These are phyloP conservation scores for Trapa incisa DNA, from an alignment of 345 rosid species.

Conservation along the genomic window DNA sequence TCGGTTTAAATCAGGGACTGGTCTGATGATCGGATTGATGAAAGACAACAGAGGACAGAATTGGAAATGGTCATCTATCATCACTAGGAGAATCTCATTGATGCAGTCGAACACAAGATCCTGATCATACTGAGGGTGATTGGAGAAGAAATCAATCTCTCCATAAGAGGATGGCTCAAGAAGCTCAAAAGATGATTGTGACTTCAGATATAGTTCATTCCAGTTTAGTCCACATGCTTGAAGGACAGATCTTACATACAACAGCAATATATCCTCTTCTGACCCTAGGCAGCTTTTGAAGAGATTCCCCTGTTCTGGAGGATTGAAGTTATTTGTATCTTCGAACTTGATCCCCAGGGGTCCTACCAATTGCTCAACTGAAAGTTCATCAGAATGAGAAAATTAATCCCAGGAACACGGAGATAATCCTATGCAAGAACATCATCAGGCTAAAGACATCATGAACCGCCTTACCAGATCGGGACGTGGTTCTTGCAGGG, in stretches of 20 bases:
- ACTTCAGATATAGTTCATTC: slow-evolving; percentile 57
- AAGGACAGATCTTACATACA: slow-evolving; percentile 44
- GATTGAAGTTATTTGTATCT: slow-evolving; percentile 22
- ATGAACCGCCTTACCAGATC: slow-evolving; percentile 38
- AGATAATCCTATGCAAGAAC: background rate
- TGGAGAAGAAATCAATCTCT: slow-evolving; percentile 41
- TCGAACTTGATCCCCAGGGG: slow-evolving; percentile 64
- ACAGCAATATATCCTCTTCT: slow-evolving; percentile 22
- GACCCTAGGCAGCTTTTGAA: slow-evolving; percentile 22
- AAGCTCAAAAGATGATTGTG: slow-evolving; percentile 49
- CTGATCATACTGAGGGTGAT: slow-evolving; percentile 38
- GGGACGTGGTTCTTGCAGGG: slow-evolving; percentile 45
- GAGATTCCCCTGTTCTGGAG: slow-evolving; percentile 18
- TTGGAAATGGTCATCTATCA: slow-evolving; percentile 36
- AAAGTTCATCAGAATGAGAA: slow-evolving; percentile 4
- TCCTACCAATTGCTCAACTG: slow-evolving; percentile 41
- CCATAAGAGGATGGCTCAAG: slow-evolving; percentile 53
- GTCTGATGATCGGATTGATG: slow-evolving; percentile 31
- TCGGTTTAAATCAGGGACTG: slow-evolving; percentile 33
- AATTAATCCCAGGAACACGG: background rate
- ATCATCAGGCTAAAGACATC: background rate
- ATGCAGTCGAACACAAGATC: slow-evolving; percentile 63
- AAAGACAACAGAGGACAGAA: slow-evolving; percentile 51
- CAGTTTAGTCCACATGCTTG: slow-evolving; percentile 46
- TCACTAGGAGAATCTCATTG: slow-evolving; percentile 71